phyloP scores from a whole-genome alignment of 2,329 filamentous ascomycete species.

The Alternaria incomplexa region DNA sequence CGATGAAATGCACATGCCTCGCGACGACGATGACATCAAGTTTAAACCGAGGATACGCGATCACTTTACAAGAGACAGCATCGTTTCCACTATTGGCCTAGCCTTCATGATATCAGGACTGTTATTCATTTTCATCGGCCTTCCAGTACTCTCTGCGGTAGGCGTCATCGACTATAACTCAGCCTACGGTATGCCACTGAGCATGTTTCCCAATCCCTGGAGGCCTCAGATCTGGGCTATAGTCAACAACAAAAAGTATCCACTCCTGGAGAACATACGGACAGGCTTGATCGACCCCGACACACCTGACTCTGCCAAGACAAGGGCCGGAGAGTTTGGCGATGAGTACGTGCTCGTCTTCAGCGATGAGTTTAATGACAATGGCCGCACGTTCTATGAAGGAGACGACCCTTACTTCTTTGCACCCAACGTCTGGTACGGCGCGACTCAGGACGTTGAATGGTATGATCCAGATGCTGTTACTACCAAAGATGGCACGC shows the following conservation, averaged over 20 bases:
- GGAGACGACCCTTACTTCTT: slow-evolving; percentile 65
- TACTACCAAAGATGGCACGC: slow-evolving; percentile 56
- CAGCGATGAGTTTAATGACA: slow-evolving; percentile 63
- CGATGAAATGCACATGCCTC: slow-evolving; percentile 62
- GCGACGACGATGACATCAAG: slow-evolving; percentile 55
- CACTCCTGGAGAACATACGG: slow-evolving; percentile 57
- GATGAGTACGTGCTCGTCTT: slow-evolving; percentile 59
- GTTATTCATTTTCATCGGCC: slow-evolving; percentile 57
- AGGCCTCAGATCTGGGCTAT: slow-evolving; percentile 50
- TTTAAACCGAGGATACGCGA: slow-evolving; percentile 53
- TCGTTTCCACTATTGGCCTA: slow-evolving; percentile 53
- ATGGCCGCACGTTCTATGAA: slow-evolving; percentile 61
- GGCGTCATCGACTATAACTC: slow-evolving; percentile 50
- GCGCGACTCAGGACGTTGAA: slow-evolving; percentile 58
- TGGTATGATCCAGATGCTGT: slow-evolving; percentile 61
- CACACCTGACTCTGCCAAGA: slow-evolving; percentile 56
- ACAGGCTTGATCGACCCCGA: slow-evolving; percentile 59
- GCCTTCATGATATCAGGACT: slow-evolving; percentile 56
- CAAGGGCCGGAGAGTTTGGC: slow-evolving; percentile 53
- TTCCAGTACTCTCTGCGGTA: slow-evolving; percentile 58
- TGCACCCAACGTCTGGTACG: slow-evolving; percentile 62
- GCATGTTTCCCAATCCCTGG: slow-evolving; percentile 45
- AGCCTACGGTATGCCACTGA: slow-evolving; percentile 48
- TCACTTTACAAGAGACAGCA: slow-evolving; percentile 53
- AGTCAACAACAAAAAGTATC: slow-evolving; percentile 57